Percentiles rank a stretch among this genome's conserved stretches.
Conservation (phyloP, 345 rosid species). For the Excoecaria cochinchinensis region DNA sequence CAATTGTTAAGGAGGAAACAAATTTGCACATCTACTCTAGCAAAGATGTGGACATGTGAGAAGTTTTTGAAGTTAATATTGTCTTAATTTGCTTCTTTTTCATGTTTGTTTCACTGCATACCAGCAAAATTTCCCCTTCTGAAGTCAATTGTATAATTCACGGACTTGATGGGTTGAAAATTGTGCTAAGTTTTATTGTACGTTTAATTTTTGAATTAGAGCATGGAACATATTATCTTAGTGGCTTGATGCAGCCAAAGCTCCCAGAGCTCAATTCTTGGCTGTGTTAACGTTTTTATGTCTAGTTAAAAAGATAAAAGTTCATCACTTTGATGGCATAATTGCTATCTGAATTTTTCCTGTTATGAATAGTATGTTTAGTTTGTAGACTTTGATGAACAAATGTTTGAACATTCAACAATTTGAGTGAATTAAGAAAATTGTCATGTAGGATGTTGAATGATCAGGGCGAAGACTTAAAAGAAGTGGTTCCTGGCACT, state of each 20-base stretch:
- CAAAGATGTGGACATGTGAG: conserved; percentile 92
- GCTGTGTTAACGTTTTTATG: not conserved
- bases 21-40: conserved; percentile 70
- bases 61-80: conserved; percentile 14
- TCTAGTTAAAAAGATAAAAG: not conserved
- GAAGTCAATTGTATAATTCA: not conserved
- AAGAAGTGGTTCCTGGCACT: conserved; percentile 53
- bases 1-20: conserved; percentile 56
- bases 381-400: not conserved
- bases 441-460: conserved; percentile 56
- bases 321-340: not conserved
- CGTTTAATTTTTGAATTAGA: not conserved
- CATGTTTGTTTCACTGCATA: not conserved
- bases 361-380: not conserved
- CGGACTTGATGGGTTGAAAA: not conserved
- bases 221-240: not conserved
- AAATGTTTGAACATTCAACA: conserved; percentile 1
- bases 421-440: not conserved
- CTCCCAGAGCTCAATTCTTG: not conserved
- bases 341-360: not conserved
- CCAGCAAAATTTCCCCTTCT: not conserved
- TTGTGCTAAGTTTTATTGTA: not conserved
- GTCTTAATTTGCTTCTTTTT: not conserved
- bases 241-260: not conserved
- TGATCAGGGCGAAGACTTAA: conserved; percentile 48